Conservation (phyloP, 345 rosid species). For the Melaleuca quinquenervia region DNA sequence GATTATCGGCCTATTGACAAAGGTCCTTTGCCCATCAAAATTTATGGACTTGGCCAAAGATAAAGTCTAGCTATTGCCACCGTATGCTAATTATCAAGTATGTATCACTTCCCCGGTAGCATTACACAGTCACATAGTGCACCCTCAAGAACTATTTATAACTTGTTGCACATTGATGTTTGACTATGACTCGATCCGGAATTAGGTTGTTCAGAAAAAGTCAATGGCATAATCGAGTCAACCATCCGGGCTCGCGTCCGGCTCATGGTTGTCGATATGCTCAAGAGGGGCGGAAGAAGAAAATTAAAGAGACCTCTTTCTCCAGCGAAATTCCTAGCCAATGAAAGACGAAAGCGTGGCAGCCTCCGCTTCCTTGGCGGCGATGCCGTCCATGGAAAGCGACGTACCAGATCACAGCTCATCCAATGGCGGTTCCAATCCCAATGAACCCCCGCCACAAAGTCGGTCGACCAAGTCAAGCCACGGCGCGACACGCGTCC, state of each 20-base stretch:
- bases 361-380: neutral
- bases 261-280: neutral
- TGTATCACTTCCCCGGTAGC: too few relatives aligned
- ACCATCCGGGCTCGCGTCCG: neutral
- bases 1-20: rapidly evolving
- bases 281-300: neutral
- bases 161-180: neutral
- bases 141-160: neutral
- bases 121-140: too few relatives aligned
- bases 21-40: rapidly evolving
- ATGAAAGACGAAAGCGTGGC: neutral
- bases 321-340: neutral
- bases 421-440: neutral
- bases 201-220: neutral
- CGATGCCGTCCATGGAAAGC: neutral
- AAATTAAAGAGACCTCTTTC: neutral
- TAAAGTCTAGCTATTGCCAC: neutral
- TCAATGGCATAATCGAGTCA: neutral
- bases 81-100: neutral
- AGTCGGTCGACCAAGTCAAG: neutral
- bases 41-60: neutral
- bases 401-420: neutral
- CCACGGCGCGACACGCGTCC: neutral
- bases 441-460: neutral
- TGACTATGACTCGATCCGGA: neutral